Base-by-base conservation (phyloP, 257 asterid genomes). In the Solanum pennellii region DNA sequence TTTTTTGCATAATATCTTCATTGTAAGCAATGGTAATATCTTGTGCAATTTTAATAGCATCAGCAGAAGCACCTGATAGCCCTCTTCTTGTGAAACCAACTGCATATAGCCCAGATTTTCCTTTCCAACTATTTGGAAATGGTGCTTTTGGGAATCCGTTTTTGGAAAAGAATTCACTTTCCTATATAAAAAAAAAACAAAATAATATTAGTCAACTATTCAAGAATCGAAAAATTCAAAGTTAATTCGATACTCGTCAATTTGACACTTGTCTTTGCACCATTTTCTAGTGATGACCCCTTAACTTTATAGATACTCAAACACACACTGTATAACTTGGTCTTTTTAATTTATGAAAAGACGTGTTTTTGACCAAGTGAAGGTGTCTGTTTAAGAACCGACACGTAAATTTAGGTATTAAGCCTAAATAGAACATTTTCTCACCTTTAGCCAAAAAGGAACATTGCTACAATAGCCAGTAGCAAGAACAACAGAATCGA, bases 1-100 rank as follows among this genome's bases (percentile, higher is more conserved):
- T 88, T 35, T 84, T 88, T 73, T 85, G 66, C 90, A 65, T 88
- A 27, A 88, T 47, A 25, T 84, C 86, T 9, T 88, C 88, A 60
- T 84, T 76, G 80, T 84, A 85, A 31, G 86, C 62, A 14, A 45
- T 25, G 80, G 60, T 69, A 65, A 88, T 85, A 45, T 88, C 90
- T 65, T 85, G 86, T 20, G 90, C 87, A 72, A 88, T 85, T 84
- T 25, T 25, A 18, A n/a, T 23, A 66, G 90, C 88, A 85, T 88
- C 88, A 56, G 86, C 56, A 42, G 90, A 84, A 37, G 90, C 86
- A 88, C 86, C 88, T 76, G 90, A 35, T 18, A 88, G 71, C 69
- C 90, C 88, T 88, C 84, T 88, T 27, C 71, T 83, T 12, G 88
- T 20, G 82, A 88, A 88, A 15, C 89, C 89, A 84, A 84, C 87